A percentile compares a stretch with the other conserved stretches of the same genome.
Evolutionary conservation across 2,329 filamentous ascomycete genomes (phyloP).

Genomic region (Ceratocystiopsis minuta): DNA sequence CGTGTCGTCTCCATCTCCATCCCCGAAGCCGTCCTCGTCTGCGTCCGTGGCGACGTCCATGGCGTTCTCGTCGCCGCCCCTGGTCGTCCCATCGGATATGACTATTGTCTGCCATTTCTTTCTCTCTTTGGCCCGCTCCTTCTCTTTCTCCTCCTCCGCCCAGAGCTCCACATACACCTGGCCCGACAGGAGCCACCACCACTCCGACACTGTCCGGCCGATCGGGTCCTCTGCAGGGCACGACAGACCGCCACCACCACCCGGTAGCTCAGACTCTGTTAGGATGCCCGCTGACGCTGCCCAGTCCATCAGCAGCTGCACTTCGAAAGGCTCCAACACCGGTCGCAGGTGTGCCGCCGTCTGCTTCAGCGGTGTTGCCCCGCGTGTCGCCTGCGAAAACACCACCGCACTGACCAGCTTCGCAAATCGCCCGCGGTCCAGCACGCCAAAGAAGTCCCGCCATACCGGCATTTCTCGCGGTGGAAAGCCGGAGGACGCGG

Average conservation of each 20-base stretch:
- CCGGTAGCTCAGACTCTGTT: constrained; percentile 15
- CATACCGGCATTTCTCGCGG: constrained; percentile 44
- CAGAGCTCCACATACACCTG: constrained; percentile 11
- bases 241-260: constrained; percentile 7
- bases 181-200: constrained; percentile 50
- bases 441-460: constrained; percentile 48
- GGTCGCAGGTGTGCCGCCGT: constrained; percentile 38
- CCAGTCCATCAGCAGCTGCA: constrained; percentile 41
- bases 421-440: constrained; percentile 44
- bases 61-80: too few relatives aligned
- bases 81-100: too few relatives aligned
- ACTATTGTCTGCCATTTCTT: too few relatives aligned
- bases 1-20: too few relatives aligned
- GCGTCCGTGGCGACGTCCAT: too few relatives aligned
- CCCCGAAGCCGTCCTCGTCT: too few relatives aligned
- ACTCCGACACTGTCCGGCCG: constrained; percentile 31
- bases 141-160: neutral
- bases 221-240: too few relatives aligned
- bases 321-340: constrained; percentile 45
- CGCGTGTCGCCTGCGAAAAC: constrained; percentile 43
- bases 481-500: too few relatives aligned
- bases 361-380: constrained; percentile 33
- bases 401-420: constrained; percentile 43
- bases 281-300: constrained; percentile 34
- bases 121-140: neutral